Conservation (phyloP, 1,139 yeast species). For the Geotrichum bryndzae region DNA sequence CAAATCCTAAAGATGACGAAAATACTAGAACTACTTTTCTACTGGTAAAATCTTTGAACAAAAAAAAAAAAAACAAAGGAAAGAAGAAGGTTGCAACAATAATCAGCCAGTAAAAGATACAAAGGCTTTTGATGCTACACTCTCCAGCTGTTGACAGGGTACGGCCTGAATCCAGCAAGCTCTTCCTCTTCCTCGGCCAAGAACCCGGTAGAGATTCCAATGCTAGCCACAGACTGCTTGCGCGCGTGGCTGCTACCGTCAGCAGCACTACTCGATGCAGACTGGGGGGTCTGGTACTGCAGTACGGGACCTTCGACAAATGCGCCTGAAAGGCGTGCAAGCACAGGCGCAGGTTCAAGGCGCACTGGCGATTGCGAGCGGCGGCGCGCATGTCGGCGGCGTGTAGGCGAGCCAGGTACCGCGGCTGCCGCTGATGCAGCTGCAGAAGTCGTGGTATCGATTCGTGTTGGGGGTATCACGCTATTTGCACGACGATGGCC, state of each 20-base stretch:
- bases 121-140: background rate
- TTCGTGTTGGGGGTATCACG: background rate
- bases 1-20: no score
- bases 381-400: background rate
- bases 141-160: background rate
- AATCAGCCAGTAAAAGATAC: no score
- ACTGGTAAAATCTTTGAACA: no score
- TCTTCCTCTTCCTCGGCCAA: background rate
- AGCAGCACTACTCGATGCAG: background rate
- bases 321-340: background rate
- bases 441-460: background rate
- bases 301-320: background rate
- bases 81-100: no score
- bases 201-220: background rate
- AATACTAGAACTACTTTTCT: no score
- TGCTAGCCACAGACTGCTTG: background rate
- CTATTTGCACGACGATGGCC: background rate
- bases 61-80: no score
- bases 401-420: background rate
- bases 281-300: background rate
- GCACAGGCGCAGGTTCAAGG: background rate
- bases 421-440: background rate
- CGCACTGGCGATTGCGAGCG: background rate
- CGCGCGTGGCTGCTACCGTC: background rate
- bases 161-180: background rate